phyloP scores from a whole-genome alignment of 331 rosid genomes.

The Dryas integrifolia region DNA sequence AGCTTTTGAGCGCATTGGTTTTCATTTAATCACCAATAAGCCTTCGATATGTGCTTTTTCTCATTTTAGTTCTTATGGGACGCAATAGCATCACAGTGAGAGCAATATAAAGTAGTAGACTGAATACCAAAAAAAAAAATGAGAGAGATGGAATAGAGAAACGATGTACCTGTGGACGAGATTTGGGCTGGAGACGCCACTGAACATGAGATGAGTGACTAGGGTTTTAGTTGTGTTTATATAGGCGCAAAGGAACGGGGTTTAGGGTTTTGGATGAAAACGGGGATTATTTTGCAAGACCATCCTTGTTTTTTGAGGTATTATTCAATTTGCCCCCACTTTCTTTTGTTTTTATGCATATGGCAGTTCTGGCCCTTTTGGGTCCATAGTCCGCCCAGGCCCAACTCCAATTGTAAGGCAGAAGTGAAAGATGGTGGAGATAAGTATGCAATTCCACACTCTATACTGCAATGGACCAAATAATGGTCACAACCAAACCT shows the following conservation, averaged over 20 bases:
- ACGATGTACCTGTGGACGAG: background rate
- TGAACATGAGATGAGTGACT: slow-evolving; percentile 1
- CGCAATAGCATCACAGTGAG: background rate
- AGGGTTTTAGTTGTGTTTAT: slow-evolving; percentile 18
- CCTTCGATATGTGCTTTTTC: slow-evolving; percentile 86
- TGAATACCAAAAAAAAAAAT: background rate
- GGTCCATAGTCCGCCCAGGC: too few species aligned
- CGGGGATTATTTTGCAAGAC: slow-evolving; percentile 12
- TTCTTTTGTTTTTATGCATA: background rate
- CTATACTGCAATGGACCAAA: slow-evolving; percentile 5
- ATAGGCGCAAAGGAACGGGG: slow-evolving; percentile 15
- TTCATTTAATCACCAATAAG: slow-evolving; percentile 33
- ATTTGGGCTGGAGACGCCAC: background rate
- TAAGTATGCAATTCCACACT: background rate
- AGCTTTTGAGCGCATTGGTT: slow-evolving; percentile 66
- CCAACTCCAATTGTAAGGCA: too few species aligned
- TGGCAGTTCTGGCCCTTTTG: background rate
- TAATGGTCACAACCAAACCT: slow-evolving; percentile 31
- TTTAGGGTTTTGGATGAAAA: slow-evolving; percentile 37
- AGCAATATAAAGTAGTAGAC: background rate
- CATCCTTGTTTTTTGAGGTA: background rate
- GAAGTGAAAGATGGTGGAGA: background rate
- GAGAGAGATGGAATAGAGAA: background rate
- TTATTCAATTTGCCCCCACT: background rate
- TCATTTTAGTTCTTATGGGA: background rate